Conservation (phyloP, 108 stramenopile species). For the Licmophora abbreviata region DNA sequence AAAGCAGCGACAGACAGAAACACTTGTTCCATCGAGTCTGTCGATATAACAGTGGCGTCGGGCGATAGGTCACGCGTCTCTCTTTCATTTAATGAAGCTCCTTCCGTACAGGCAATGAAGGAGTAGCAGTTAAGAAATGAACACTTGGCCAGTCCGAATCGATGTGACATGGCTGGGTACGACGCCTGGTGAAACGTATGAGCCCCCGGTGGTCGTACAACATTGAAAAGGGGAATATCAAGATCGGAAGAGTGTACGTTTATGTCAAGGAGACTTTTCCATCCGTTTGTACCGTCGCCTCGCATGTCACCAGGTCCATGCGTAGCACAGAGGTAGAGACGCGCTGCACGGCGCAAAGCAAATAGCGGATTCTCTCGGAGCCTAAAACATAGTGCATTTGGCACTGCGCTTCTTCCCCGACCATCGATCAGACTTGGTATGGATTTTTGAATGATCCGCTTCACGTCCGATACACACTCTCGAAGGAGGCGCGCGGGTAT, state of each 20-base stretch:
- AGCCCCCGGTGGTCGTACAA: constrained; percentile 12
- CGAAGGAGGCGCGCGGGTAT: constrained; percentile 15
- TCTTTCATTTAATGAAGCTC: no score
- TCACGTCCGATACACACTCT: background rate
- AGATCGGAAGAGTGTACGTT: constrained; percentile 10
- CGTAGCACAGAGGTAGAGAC: constrained; percentile 66
- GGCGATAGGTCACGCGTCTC: background rate
- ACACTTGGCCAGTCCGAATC: constrained; percentile 45
- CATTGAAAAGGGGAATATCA: constrained; percentile 9
- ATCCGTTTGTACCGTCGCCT: constrained; percentile 68
- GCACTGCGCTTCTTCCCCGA: background rate
- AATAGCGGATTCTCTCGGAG: constrained; percentile 54
- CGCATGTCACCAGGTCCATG: constrained; percentile 76
- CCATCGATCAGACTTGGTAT: background rate
- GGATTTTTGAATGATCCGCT: constrained; percentile 1
- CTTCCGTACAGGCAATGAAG: constrained; percentile 4
- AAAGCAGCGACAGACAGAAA: constrained; percentile 24
- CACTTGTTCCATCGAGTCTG: constrained; percentile 11
- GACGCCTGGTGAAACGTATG: constrained; percentile 45
- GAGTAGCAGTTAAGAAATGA: constrained; percentile 21
- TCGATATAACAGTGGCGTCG: background rate
- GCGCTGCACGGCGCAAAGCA: constrained; percentile 33
- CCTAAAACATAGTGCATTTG: constrained; percentile 22
- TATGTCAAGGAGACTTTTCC: constrained; percentile 39
- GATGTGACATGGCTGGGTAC: constrained; percentile 57